Base-by-base conservation (phyloP, 2,329 filamentous ascomycete genomes). In the Triangularia verruculosa region DNA sequence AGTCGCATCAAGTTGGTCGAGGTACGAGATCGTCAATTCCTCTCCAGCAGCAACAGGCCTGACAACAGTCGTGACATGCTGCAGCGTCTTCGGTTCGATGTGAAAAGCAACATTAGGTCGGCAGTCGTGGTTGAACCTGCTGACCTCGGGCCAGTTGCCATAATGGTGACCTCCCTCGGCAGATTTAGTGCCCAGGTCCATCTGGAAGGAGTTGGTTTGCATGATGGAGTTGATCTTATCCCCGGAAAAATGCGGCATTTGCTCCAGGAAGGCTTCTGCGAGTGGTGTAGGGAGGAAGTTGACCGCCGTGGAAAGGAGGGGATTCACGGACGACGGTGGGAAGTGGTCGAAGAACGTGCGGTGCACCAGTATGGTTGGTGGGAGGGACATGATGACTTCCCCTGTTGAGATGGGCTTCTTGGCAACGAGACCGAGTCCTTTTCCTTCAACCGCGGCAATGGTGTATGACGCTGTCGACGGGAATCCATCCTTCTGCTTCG, bases 111-210 rank as follows among this genome's bases (percentile, higher is more conserved):
- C 75, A 62, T 79, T 78, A 0, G 77, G 75, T 28, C 75, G 76
- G 61, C 78, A 80, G 13, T 74, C 76, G 68, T 79, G 78, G 61
- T 77, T 77, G n/a, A 78, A 59, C 2, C 75, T 62, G 17, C 71
- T 70, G 0, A 75, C 72, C 65, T 78, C 75, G 0, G 77, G 76
- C 57, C 74, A 79, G 27, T 64, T 66, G 20, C 55, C 64, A 25
- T 68, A 69, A 62, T 72, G 70, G 13, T 67, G 59, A 1, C 57
- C 60, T 30, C 65, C 66, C 6, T 58, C 28, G 3, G 51, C 52
- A 9, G 11, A 13, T 39, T 60, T 27, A 3, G 60, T 43, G 24
- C 67, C 68, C 0, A 71, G 43, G 51, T 67, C 58, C 56, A 70
- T 64, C 53, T 72, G 68, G 62, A 73, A 70, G 11, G 70, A 63